These are phyloP conservation scores for Panaeolus cyanescens DNA, from an alignment of 768 basidiomycete genomes.

Conservation along the genomic window DNA sequence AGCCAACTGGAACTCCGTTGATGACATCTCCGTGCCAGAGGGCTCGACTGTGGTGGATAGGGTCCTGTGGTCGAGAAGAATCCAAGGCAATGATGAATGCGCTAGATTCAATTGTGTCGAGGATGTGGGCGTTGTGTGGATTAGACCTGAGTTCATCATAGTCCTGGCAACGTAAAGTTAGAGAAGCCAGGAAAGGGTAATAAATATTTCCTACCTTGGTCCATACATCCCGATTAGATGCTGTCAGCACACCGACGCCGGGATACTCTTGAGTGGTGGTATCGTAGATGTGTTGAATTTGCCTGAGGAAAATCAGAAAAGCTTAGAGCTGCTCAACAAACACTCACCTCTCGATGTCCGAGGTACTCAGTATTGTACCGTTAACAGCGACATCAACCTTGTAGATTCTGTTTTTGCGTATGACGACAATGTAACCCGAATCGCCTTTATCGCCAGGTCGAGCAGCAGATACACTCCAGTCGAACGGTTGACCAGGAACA, in stretches of 20 bases:
- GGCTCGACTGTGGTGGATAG: conserved; percentile 63
- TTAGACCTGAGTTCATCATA: conserved; percentile 61
- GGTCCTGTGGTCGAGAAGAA: conserved; percentile 48
- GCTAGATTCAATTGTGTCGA: conserved; percentile 79
- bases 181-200: not conserved
- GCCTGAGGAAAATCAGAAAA: conserved; percentile 30
- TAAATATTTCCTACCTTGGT: conserved; percentile 57
- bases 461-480: conserved; percentile 77
- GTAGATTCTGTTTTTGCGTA: conserved; percentile 87
- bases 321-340: not conserved
- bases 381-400: conserved; percentile 64
- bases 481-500: conserved; percentile 75
- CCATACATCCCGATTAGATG: conserved; percentile 86
- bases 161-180: conserved; percentile 42
- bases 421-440: conserved; percentile 79
- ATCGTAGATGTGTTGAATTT: conserved; percentile 72
- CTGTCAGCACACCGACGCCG: conserved; percentile 75
- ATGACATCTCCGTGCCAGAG: conserved; percentile 80
- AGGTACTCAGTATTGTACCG: conserved; percentile 61
- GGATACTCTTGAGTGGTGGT: conserved; percentile 65
- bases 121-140: conserved; percentile 60
- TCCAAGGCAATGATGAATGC: conserved; percentile 88
- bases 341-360: conserved; percentile 64
- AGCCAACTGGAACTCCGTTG: conserved; percentile 50
- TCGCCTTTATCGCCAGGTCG: conserved; percentile 55